Evolutionary conservation across 1,139 yeast genomes (phyloP), one percentile per base, ranked within the genome.

Genomic region (Meyerozyma carpophila): DNA sequence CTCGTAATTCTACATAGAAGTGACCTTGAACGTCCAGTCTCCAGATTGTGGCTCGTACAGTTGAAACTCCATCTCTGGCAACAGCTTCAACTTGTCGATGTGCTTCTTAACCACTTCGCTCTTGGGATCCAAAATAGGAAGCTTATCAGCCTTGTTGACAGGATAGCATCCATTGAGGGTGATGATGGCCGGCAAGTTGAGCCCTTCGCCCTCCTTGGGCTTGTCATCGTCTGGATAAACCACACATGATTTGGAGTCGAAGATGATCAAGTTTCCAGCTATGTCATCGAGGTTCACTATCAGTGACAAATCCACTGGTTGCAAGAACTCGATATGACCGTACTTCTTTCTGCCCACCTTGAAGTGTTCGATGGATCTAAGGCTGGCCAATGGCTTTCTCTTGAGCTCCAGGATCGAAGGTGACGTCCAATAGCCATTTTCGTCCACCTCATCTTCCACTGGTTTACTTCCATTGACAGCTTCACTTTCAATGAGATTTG

Each of bases 161-260:
- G 97, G 96, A 65, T 78, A 91, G 58, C 95, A 84, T 13, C 84
- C 82, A 51, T 84, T 85, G 43, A 91, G 66, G 1, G 93, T 79
- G 44, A 91, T 80, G 46, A 75, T 74, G 5, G 89, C 87, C 2
- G 84, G 82, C 34, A 86, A 75, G 58, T 93, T 91, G 47, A 93
- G 74, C 0, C 96, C 98, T 57, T 86, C 87, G 10, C 97, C 97
- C 31, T 60, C 56, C 43, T 71, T 65, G 0, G 75, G 71, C 10
- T 96, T 95, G n/a, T 73, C 69, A 13, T 75, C 75, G 45, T 84
- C 84, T 0, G 96, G 95, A 59, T 90, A 91, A 4, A 91, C 75
- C 2, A 79, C 69, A 62, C 90, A 84, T 25, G 79, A 68, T 51
- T 80, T 80, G 32, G 77, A 70, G 32, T 75, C 77, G 55, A 94